Conservation (phyloP, 169 alveolate genomes). For the Eimeria necatrix region DNA sequence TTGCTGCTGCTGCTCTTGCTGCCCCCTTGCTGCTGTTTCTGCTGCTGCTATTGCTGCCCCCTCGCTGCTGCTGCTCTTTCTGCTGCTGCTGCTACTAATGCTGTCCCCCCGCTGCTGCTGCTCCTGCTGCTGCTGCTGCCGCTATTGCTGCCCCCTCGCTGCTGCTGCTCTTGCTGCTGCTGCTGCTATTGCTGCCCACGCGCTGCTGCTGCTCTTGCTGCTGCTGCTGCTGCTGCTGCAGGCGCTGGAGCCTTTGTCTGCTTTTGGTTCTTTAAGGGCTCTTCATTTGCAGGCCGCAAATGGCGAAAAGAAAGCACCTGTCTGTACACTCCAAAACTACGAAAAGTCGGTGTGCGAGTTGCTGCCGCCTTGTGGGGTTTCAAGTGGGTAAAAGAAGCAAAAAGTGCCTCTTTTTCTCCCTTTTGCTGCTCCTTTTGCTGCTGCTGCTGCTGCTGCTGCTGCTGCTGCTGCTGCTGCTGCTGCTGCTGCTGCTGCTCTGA, state of each 20-base stretch:
- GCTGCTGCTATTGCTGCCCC: no score
- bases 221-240: neutral
- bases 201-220: neutral
- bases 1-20: no score
- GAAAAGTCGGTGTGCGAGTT: neutral
- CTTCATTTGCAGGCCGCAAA: neutral
- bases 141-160: no score
- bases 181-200: no score
- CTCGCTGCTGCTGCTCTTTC: no score
- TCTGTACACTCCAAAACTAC: neutral
- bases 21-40: no score
- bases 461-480: neutral
- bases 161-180: no score
- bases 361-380: neutral
- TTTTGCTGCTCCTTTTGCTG: neutral
- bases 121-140: no score
- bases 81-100: no score
- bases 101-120: no score
- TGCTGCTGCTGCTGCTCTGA: neutral
- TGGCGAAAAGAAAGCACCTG: neutral
- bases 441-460: constrained; percentile 3
- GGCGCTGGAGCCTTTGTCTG: neutral
- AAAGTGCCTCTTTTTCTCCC: neutral
- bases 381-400: neutral
- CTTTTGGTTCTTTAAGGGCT: neutral